Evolutionary conservation across 176 grass and related monocot species (phyloP).

Genomic region (Elaeis guineensis): DNA sequence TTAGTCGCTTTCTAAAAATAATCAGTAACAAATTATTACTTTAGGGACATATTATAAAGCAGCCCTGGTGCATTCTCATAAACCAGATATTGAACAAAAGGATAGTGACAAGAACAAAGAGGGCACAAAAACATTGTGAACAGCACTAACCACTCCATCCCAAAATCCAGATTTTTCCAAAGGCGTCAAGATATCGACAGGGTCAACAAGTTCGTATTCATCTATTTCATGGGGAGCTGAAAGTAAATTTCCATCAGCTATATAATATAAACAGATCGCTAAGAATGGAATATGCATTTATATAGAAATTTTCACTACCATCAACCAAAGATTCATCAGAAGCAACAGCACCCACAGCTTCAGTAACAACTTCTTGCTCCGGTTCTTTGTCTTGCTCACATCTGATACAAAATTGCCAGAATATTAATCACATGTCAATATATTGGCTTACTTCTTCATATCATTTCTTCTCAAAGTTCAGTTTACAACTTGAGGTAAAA

Average conservation of each 20-base stretch:
- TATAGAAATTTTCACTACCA: constrained; percentile 24
- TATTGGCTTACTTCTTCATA: too few species aligned
- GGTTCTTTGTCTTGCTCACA: constrained; percentile 95
- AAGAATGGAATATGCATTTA: background rate
- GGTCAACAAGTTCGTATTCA: constrained; percentile 98
- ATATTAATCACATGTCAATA: too few species aligned
- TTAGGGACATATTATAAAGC: too few species aligned
- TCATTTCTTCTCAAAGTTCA: too few species aligned
- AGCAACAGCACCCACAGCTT: constrained; percentile 34
- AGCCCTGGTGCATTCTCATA: too few species aligned
- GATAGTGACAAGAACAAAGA: constrained; percentile 15
- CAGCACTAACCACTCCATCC: constrained; percentile 84
- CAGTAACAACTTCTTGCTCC: constrained; percentile 65
- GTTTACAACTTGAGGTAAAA: too few species aligned
- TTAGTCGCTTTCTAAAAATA: constrained; percentile 88
- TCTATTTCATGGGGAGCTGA: constrained; percentile 76
- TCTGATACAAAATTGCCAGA: constrained; percentile 40
- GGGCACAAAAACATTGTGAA: background rate
- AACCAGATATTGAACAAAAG: background rate
- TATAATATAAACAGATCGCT: background rate
- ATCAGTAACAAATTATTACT: background rate
- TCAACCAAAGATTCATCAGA: constrained; percentile 52
- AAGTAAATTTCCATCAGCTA: constrained; percentile 28
- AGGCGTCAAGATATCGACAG: constrained; percentile 92
- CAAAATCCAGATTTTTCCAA: constrained; percentile 98